phyloP scores from a whole-genome alignment of 441 rosid species.

The Arabidopsis hybrid region DNA sequence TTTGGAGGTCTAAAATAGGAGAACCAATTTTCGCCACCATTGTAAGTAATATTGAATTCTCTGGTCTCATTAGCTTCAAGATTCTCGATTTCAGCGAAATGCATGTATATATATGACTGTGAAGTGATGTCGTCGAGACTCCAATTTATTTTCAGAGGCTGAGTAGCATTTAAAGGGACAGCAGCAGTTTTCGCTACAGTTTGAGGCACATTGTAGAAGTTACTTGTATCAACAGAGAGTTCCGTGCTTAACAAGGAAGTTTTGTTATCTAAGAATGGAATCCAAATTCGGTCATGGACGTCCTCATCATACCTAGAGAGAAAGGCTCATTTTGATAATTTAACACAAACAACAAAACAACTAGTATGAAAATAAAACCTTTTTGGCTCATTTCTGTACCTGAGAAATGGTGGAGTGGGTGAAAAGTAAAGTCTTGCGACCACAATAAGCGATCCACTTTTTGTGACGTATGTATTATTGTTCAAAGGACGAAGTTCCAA shows the following conservation, averaged over 20 bases:
- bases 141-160: slow-evolving; percentile 25
- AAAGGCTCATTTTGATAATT: neutral
- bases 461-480: slow-evolving; percentile 21
- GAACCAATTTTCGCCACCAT: slow-evolving; percentile 2
- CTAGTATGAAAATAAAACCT: neutral
- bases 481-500: slow-evolving; percentile 44
- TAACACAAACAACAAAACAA: neutral
- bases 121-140: neutral
- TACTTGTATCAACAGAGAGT: slow-evolving; percentile 6
- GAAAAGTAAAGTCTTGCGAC: slow-evolving; percentile 37
- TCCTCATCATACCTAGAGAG: slow-evolving; percentile 46
- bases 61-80: slow-evolving; percentile 34
- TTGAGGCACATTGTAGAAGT: slow-evolving; percentile 39
- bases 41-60: slow-evolving; percentile 41
- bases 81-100: slow-evolving; percentile 47
- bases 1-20: slow-evolving; percentile 22
- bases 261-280: slow-evolving; percentile 17
- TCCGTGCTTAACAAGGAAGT: slow-evolving; percentile 13
- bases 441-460: slow-evolving; percentile 38
- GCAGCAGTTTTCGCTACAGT: slow-evolving; percentile 46
- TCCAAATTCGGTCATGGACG: slow-evolving; percentile 40
- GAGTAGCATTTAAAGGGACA: slow-evolving; percentile 25
- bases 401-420: slow-evolving; percentile 16
- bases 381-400: slow-evolving; percentile 32
- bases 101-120: slow-evolving; percentile 42